Evolutionary conservation across 768 basidiomycete genomes (phyloP).

Genomic region (Coprinopsis marcescibilis): DNA sequence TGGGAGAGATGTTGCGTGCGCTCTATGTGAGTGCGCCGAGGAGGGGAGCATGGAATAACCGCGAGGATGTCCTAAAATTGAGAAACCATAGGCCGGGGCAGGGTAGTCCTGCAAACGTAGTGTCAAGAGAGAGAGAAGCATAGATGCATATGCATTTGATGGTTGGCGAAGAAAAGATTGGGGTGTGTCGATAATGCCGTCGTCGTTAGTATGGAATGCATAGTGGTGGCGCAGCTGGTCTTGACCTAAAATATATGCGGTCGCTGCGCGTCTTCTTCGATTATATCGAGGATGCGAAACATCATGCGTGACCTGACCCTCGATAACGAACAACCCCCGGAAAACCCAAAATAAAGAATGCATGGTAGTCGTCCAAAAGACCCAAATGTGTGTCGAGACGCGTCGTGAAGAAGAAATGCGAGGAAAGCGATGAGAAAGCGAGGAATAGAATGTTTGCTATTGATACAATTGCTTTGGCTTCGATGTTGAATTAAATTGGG

Average conservation of each 20-base stretch:
- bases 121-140: not conserved
- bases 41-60: not conserved
- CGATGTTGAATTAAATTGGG: slow-evolving; percentile 4
- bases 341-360: slow-evolving; percentile 5
- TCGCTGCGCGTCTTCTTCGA: slow-evolving; percentile 2
- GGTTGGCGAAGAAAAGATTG: not conserved
- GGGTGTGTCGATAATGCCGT: not conserved
- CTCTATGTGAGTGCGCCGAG: not conserved
- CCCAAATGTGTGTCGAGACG: slow-evolving; percentile 3
- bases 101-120: not conserved
- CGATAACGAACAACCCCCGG: slow-evolving; percentile 3
- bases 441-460: slow-evolving; percentile 7
- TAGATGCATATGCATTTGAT: not conserved
- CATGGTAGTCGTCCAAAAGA: slow-evolving; percentile 6
- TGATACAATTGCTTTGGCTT: slow-evolving; percentile 11
- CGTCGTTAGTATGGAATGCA: not conserved
- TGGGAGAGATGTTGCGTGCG: not conserved
- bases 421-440: slow-evolving; percentile 10
- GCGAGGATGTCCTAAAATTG: slow-evolving; percentile 8
- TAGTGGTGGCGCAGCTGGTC: not conserved
- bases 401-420: slow-evolving; percentile 1
- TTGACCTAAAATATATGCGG: slow-evolving; percentile 13
- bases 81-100: slow-evolving; percentile 6
- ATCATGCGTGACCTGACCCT: slow-evolving; percentile 6
- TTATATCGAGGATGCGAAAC: not conserved